Evolutionary conservation across 75 land plant species (phyloP).

Genomic region (Ceratopteris richardii): DNA sequence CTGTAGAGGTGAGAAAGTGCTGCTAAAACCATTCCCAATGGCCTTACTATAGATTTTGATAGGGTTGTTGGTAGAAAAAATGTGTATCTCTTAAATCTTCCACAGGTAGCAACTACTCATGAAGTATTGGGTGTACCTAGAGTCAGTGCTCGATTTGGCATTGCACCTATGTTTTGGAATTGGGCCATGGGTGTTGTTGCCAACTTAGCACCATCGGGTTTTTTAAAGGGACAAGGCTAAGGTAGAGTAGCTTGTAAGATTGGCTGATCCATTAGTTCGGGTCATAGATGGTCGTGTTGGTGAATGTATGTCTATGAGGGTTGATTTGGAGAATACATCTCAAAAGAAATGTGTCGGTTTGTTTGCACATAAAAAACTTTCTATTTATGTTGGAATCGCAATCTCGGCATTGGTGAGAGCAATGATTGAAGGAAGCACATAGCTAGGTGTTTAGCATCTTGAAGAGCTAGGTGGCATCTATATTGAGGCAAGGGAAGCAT

Average conservation of each 20-base stretch:
- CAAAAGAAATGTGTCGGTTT: constrained; percentile 52
- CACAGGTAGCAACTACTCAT: constrained; percentile 75
- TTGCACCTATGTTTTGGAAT: constrained; percentile 92
- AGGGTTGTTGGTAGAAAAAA: constrained; percentile 76
- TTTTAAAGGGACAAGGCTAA: constrained; percentile 57
- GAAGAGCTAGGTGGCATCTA: constrained; percentile 90
- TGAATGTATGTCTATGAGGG: constrained; percentile 90
- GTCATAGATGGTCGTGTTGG: constrained; percentile 76
- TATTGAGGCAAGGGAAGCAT: constrained; percentile 54
- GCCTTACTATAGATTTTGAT: constrained; percentile 80
- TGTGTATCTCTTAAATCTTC: constrained; percentile 72
- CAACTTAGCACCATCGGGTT: constrained; percentile 58
- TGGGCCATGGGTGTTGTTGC: constrained; percentile 83
- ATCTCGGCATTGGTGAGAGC: constrained; percentile 87
- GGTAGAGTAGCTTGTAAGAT: constrained; percentile 50
- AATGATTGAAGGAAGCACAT: constrained; percentile 77
- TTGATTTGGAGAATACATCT: constrained; percentile 75
- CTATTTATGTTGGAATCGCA: constrained; percentile 52
- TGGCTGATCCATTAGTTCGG: constrained; percentile 62
- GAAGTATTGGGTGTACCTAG: constrained; percentile 72
- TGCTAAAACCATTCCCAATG: constrained; percentile 67
- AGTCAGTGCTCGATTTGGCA: constrained; percentile 93
- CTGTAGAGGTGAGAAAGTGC: constrained; percentile 63
- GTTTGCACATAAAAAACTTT: constrained; percentile 69
- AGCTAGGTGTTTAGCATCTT: constrained; percentile 95